Evolutionary conservation across 441 rosid genomes (phyloP).

Genomic region (Geranium incanum): DNA sequence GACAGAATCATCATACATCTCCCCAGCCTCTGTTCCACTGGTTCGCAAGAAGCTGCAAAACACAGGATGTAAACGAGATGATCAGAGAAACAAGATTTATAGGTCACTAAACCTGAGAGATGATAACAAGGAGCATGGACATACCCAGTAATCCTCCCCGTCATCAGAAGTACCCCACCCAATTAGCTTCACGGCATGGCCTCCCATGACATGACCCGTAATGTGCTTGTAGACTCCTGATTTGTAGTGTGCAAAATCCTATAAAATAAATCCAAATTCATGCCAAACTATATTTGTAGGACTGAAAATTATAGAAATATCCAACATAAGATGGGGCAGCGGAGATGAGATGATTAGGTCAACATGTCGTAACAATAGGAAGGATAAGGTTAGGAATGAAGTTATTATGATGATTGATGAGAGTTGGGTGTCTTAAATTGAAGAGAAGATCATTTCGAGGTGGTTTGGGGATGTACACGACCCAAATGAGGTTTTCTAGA

Average conservation of each 20-base stretch:
- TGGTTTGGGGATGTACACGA: background rate
- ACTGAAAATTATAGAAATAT: background rate
- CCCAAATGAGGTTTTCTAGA: background rate
- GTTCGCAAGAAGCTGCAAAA: slow-evolving; percentile 78
- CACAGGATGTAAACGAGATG: slow-evolving; percentile 16
- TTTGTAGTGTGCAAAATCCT: slow-evolving; percentile 95
- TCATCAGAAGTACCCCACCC: slow-evolving; percentile 92
- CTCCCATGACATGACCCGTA: slow-evolving; percentile 59
- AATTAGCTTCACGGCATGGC: slow-evolving; percentile 86
- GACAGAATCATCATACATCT: slow-evolving; percentile 53
- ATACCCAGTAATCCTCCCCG: slow-evolving; percentile 89
- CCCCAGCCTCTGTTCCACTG: slow-evolving; percentile 98
- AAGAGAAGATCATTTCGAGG: background rate
- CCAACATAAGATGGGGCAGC: background rate
- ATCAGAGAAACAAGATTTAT: slow-evolving; percentile 3
- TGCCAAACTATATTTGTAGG: background rate
- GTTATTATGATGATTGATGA: background rate
- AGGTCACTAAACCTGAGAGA: background rate
- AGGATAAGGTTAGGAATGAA: background rate
- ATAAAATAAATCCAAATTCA: slow-evolving; percentile 8
- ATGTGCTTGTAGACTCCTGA: slow-evolving; percentile 84
- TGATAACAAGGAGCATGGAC: slow-evolving; percentile 1
- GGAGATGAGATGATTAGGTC: background rate
- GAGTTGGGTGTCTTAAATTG: background rate
- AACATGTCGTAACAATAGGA: background rate